These are phyloP conservation scores for Boletus insuetus DNA, from an alignment of 768 basidiomycete species.

Conservation along the genomic window DNA sequence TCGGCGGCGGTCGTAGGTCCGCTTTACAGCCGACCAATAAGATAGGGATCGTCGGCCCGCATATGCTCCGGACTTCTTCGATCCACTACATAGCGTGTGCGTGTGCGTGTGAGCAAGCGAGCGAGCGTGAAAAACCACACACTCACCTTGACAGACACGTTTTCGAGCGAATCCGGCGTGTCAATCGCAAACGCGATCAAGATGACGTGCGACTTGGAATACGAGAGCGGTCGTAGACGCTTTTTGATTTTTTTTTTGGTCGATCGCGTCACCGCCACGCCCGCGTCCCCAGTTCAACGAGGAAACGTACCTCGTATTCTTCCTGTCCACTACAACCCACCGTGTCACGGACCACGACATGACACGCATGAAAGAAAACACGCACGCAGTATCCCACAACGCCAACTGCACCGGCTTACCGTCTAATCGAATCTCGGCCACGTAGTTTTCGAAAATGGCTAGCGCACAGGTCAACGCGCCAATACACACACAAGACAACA, in stretches of 20 bases:
- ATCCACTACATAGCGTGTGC: conserved; percentile 75
- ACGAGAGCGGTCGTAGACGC: conserved; percentile 94
- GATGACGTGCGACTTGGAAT: conserved; percentile 98
- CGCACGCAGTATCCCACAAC: conserved; percentile 98
- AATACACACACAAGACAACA: too few relatives aligned
- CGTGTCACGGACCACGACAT: not conserved
- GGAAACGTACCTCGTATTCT: conserved; percentile 79
- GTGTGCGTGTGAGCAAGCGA: not conserved
- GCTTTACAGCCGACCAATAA: conserved; percentile 96
- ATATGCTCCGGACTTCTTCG: conserved; percentile 96
- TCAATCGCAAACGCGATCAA: conserved; percentile 96
- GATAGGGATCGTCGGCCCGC: conserved; percentile 89
- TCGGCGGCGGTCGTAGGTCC: conserved; percentile 72
- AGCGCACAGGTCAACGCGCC: too few relatives aligned
- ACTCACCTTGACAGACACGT: conserved; percentile 85
- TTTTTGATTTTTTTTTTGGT: conserved; percentile 24
- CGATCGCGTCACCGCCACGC: too few relatives aligned
- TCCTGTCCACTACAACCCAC: conserved; percentile 77
- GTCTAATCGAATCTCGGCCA: conserved; percentile 96
- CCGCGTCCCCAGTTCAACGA: too few relatives aligned
- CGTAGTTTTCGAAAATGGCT: conserved; percentile 97
- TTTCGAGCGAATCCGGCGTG: conserved; percentile 94
- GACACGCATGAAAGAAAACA: conserved; percentile 21
- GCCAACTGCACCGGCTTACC: conserved; percentile 97
- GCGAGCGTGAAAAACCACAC: too few relatives aligned